Conservation (phyloP, 768 basidiomycete genomes). For the Tulasnella sp. region DNA sequence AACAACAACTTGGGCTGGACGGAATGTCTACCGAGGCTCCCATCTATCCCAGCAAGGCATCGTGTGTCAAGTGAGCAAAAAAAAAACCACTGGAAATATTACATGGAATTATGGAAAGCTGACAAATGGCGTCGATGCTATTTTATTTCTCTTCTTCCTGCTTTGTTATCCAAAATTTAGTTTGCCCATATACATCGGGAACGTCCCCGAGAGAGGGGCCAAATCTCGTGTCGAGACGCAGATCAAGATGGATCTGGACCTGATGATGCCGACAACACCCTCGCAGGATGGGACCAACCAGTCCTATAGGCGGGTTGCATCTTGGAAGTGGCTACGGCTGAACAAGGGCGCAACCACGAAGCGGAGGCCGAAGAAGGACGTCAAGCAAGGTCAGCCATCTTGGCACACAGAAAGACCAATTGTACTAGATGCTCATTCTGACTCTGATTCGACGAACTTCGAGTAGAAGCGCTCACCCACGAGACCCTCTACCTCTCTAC, state of each 20-base stretch:
- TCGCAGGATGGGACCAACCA: slow-evolving; percentile 21
- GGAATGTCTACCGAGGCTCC: background rate
- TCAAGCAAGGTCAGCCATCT: slow-evolving; percentile 52
- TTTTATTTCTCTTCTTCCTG: background rate
- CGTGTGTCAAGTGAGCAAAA: slow-evolving; percentile 8
- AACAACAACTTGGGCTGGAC: background rate
- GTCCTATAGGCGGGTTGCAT: slow-evolving; percentile 69
- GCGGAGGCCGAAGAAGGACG: slow-evolving; percentile 71
- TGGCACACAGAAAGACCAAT: no score
- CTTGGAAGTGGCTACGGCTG: slow-evolving; percentile 78
- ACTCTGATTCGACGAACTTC: slow-evolving; percentile 13
- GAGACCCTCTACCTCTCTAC: slow-evolving; percentile 63
- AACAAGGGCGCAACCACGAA: slow-evolving; percentile 77
- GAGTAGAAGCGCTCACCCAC: slow-evolving; percentile 49
- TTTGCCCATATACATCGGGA: slow-evolving; percentile 71
- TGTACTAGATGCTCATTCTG: background rate
- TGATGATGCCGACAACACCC: slow-evolving; percentile 28
- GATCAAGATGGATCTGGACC: slow-evolving; percentile 71
- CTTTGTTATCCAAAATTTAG: slow-evolving; percentile 38
- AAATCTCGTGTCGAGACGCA: slow-evolving; percentile 95
- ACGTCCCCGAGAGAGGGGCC: slow-evolving; percentile 68
- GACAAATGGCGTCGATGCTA: background rate
- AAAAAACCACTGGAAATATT: background rate
- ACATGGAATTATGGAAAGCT: background rate
- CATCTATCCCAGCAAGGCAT: slow-evolving; percentile 8